Conservation (phyloP, 306 rosid genomes). For the Dicorynia guianensis region DNA sequence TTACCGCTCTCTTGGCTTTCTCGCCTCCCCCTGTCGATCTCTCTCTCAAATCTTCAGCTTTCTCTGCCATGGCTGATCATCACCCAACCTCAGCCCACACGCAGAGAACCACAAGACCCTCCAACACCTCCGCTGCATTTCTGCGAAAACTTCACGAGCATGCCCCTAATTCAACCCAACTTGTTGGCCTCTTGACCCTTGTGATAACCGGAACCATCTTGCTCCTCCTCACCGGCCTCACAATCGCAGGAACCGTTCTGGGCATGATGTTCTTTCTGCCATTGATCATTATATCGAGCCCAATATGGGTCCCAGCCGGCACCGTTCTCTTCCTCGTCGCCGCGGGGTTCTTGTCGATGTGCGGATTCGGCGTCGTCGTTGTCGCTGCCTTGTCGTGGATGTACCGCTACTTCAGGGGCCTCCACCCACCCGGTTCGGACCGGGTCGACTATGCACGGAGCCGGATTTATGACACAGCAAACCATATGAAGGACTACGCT, state of each 20-base stretch:
- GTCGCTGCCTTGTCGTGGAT: slow-evolving; percentile 60
- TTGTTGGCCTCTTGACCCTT: slow-evolving; percentile 60
- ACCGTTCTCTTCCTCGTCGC: slow-evolving; percentile 39
- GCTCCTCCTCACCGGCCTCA: slow-evolving; percentile 64
- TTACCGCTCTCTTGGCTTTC: not conserved
- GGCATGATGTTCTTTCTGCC: slow-evolving; percentile 61
- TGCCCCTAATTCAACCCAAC: slow-evolving; percentile 58
- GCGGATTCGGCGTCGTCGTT: slow-evolving; percentile 49
- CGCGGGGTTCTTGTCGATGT: slow-evolving; percentile 48
- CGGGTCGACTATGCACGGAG: slow-evolving; percentile 54
- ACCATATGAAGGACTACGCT: slow-evolving; percentile 63
- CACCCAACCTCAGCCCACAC: slow-evolving; percentile 25
- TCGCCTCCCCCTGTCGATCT: not conserved
- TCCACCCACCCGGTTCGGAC: slow-evolving; percentile 59
- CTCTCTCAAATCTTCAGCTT: not conserved
- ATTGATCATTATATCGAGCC: slow-evolving; percentile 56
- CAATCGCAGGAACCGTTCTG: slow-evolving; percentile 43
- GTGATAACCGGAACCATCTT: slow-evolving; percentile 58
- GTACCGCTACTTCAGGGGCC: slow-evolving; percentile 58
- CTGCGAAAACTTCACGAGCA: slow-evolving; percentile 44
- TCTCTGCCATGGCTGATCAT: slow-evolving; percentile 62
- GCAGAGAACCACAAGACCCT: slow-evolving; percentile 27
- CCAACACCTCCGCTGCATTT: slow-evolving; percentile 23
- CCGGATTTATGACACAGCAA: slow-evolving; percentile 64
- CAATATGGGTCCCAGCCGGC: slow-evolving; percentile 68